Percentiles rank a stretch among this genome's conserved stretches.
Evolutionary conservation across 768 basidiomycete species (phyloP).

Genomic region (Cystobasidium ongulense): DNA sequence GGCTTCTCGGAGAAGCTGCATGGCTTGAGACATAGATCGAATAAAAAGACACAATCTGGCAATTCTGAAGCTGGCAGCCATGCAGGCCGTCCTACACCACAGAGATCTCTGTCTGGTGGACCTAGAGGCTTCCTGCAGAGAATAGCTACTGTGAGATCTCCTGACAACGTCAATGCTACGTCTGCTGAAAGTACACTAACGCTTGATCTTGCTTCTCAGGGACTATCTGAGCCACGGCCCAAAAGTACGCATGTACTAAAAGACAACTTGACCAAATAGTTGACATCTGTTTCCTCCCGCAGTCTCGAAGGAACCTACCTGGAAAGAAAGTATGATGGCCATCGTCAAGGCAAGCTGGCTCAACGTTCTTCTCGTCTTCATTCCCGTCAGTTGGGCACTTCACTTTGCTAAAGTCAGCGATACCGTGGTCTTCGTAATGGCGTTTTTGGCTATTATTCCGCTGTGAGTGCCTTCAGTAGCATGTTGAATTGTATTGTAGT

Average conservation of each 20-base stretch:
- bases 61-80: background rate
- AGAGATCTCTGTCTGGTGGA: background rate
- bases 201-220: background rate
- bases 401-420: conserved; percentile 33
- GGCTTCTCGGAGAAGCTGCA: conserved; percentile 2
- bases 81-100: background rate
- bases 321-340: conserved; percentile 18
- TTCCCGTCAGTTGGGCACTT: conserved; percentile 35
- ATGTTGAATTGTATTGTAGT: background rate
- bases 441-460: conserved; percentile 46
- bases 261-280: too few relatives aligned
- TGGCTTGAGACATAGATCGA: background rate
- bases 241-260: background rate
- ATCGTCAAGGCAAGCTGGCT: conserved; percentile 38
- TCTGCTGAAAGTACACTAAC: too few relatives aligned
- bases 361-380: conserved; percentile 40
- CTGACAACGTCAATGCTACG: too few relatives aligned
- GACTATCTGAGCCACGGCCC: conserved; percentile 22
- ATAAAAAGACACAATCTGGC: background rate
- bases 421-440: conserved; percentile 44
- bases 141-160: background rate
- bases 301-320: conserved; percentile 30
- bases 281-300: background rate
- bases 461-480: background rate
- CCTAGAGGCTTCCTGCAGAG: background rate